Conservation (phyloP, 257 asterid genomes). For the Jacaranda mimosifolia region DNA sequence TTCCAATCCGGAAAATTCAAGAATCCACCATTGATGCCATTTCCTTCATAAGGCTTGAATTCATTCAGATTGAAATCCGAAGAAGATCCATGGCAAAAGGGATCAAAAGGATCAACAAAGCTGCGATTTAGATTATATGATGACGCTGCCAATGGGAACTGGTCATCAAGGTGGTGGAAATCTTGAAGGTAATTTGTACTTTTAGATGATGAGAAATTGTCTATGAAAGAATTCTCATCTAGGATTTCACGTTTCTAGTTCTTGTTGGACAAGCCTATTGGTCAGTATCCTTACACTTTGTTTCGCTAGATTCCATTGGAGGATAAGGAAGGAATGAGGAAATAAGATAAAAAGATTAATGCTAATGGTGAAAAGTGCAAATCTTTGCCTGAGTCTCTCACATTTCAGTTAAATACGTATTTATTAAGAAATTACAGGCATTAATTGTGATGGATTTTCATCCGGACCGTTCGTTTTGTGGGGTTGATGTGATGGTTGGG, state of each 20-base stretch:
- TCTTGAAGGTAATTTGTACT: conserved; percentile 54
- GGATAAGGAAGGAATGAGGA: conserved; percentile 20
- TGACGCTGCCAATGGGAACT: conserved; percentile 35
- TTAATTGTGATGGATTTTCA: conserved; percentile 39
- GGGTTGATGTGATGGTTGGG: conserved; percentile 40
- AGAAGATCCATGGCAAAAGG: conserved; percentile 42
- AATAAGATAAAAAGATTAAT: not conserved
- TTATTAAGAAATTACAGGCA: conserved; percentile 39
- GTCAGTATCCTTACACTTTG: conserved; percentile 23
- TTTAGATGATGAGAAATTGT: conserved; percentile 43
- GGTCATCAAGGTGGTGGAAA: conserved; percentile 65
- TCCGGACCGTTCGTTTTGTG: conserved; percentile 33
- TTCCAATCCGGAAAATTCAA: conserved; percentile 29
- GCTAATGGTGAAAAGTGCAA: conserved; percentile 20
- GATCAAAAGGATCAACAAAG: conserved; percentile 59
- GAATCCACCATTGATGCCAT: conserved; percentile 38
- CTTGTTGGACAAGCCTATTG: conserved; percentile 31
- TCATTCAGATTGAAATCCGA: conserved; percentile 42
- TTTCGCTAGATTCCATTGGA: conserved; percentile 40
- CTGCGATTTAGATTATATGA: conserved; percentile 47
- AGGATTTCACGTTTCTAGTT: conserved; percentile 44
- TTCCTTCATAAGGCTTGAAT: conserved; percentile 47
- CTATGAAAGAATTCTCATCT: conserved; percentile 45
- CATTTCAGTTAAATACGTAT: conserved; percentile 44
- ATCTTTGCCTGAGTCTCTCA: conserved; percentile 39